A percentile compares a stretch with the other conserved stretches of the same genome.
Conservation (phyloP, 495 filamentous ascomycete species). For the Aspergillus nidulans region DNA sequence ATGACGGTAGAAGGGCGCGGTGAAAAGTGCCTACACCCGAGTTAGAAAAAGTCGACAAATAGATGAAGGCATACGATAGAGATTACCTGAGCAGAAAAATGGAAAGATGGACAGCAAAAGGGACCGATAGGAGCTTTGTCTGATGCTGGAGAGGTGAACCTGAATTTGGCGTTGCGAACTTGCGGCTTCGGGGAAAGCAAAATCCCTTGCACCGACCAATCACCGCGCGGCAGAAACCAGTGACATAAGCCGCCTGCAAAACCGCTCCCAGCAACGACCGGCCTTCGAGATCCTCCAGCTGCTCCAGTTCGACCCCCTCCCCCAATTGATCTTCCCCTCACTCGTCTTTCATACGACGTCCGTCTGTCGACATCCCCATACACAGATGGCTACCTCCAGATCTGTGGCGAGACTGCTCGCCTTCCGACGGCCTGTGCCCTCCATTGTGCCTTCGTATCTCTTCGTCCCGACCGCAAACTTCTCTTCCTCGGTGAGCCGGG, state of each 20-base stretch:
- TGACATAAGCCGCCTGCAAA: constrained; percentile 42
- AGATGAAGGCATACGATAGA: background rate
- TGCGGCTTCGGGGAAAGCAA: constrained; percentile 32
- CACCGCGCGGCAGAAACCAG: constrained; percentile 38
- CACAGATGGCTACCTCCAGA: constrained; percentile 49
- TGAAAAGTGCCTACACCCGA: constrained; percentile 4
- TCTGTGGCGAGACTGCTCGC: constrained; percentile 51
- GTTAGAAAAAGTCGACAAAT: background rate
- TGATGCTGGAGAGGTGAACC: constrained; percentile 3
- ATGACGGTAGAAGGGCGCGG: constrained; percentile 28
- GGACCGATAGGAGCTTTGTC: constrained; percentile 13
- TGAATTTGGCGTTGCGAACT: constrained; percentile 22
- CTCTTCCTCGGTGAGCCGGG: constrained; percentile 54
- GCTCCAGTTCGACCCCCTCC: constrained; percentile 17
- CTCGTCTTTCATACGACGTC: constrained; percentile 18
- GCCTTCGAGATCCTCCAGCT: constrained; percentile 15
- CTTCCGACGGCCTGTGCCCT: constrained; percentile 36
- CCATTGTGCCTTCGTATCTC: constrained; percentile 31
- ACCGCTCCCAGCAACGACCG: constrained; percentile 26
- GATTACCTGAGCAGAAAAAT: constrained; percentile 9
- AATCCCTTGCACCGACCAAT: constrained; percentile 44
- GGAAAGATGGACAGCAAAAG: constrained; percentile 15
- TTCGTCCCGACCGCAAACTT: constrained; percentile 53
- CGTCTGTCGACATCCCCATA: background rate
- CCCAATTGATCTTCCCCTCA: constrained; percentile 21